These are phyloP conservation scores for Cordyceps militaris DNA, from an alignment of 2,329 filamentous ascomycete genomes.

Conservation along the genomic window DNA sequence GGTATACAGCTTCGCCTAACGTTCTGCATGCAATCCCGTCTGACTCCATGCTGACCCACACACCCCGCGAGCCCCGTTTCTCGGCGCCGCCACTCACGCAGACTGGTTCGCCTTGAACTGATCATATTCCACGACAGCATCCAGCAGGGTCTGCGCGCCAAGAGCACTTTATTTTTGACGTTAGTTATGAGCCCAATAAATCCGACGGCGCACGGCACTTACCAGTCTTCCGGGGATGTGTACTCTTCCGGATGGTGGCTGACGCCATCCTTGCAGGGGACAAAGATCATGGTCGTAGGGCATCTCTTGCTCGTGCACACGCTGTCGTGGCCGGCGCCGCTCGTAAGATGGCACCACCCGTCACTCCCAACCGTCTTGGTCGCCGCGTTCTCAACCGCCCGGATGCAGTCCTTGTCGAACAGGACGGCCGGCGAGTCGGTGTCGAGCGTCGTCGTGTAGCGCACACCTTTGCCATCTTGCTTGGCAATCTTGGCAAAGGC, in stretches of 20 bases:
- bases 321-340: conserved; percentile 34
- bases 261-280: conserved; percentile 29
- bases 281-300: conserved; percentile 34
- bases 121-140: conserved; percentile 18
- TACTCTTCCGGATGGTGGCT: conserved; percentile 32
- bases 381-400: conserved; percentile 54
- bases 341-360: conserved; percentile 28
- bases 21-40: not conserved
- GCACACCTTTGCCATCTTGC: conserved; percentile 23
- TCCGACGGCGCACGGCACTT: not conserved
- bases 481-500: conserved; percentile 20
- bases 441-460: conserved; percentile 54
- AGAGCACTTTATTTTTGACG: conserved; percentile 14
- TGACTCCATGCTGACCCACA: not conserved
- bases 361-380: conserved; percentile 43
- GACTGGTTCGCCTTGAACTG: conserved; percentile 4
- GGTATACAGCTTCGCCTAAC: not conserved
- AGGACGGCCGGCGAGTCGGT: conserved; percentile 52
- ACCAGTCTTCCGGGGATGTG: conserved; percentile 29
- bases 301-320: conserved; percentile 27
- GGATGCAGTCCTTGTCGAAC: conserved; percentile 61
- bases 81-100: not conserved
- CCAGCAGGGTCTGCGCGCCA: conserved; percentile 18
- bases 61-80: not conserved
- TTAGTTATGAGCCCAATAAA: not conserved